Base-by-base conservation (phyloP, 176 grass and related monocot genomes). In the Cocos nucifera region DNA sequence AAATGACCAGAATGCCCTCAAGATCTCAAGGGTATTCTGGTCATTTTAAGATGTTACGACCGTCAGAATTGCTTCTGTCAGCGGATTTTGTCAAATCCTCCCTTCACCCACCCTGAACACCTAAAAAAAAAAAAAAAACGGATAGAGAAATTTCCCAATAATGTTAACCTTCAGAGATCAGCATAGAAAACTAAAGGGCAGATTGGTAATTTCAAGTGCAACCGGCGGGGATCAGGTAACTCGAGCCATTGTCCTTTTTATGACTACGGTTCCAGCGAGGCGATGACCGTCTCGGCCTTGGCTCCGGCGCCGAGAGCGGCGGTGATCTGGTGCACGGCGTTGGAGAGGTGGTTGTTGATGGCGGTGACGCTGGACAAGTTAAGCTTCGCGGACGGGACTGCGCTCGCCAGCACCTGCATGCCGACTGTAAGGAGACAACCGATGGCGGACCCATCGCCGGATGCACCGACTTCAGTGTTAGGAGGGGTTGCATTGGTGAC, bases 341-440 rank as follows among this genome's bases (percentile, higher is more conserved):
- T 89, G 67, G 73, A 83, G 55, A 98, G 77, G 59, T 89, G 87
- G 66, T 71, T 88, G 82, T 98, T 98, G 77, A 98, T 89, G 25
- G 88, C 75, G 4, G 75, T 92, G 59, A 98, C 70, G 56, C 88
- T 98, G 6, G 93, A 78, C 49, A 92, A 88, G 58, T 88, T 98
- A 59, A 93, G 80, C 76, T 89, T 98, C 4, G 94, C 81, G 6
- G 94, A 98, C 17, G 84, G 88, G 18, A 92, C 88, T 0, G 94
- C 85, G 28, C 88, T 98, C 18, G 79, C n/a, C 22, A 24, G 14
- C 7, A 17, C 50, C 4, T 51, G 50, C 22, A 26, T 32, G 12
- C 18, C 28, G 25, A 1, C 21, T 17, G 24, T 25, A 59, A 85
- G 73, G 59, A 83, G 94, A 82, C 84, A 95, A 14, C 93, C 81